Conservation (phyloP, 2,329 filamentous ascomycete species). For the Aspergillus sclerotialis region DNA sequence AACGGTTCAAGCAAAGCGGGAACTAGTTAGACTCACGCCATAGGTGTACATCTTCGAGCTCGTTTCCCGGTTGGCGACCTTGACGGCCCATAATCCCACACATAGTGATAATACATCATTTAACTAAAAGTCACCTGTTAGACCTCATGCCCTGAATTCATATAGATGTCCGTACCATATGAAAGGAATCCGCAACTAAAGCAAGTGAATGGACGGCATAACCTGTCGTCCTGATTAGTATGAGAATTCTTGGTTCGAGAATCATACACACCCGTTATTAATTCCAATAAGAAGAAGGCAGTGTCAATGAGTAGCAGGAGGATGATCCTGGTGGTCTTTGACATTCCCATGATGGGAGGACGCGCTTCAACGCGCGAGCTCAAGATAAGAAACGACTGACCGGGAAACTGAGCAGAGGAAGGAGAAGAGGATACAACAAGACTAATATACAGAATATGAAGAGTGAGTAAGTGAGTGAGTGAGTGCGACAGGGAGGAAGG, state of each 20-base stretch:
- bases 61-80: constrained; percentile 73
- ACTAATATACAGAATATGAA: background rate
- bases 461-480: background rate
- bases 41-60: constrained; percentile 89
- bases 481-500: background rate
- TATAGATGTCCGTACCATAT: constrained; percentile 62
- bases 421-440: background rate
- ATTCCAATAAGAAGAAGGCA: constrained; percentile 82
- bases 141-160: background rate
- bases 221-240: constrained; percentile 38
- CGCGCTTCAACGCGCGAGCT: constrained; percentile 18
- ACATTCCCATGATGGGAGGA: constrained; percentile 63
- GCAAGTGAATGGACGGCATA: constrained; percentile 86
- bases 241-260: background rate
- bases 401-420: background rate
- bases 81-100: constrained; percentile 93
- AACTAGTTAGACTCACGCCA: constrained; percentile 54
- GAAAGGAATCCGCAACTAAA: constrained; percentile 92
- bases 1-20: background rate
- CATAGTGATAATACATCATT: constrained; percentile 95
- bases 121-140: constrained; percentile 53
- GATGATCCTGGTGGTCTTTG: constrained; percentile 85
- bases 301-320: constrained; percentile 88
- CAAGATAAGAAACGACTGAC: constrained; percentile 4
- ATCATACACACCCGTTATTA: constrained; percentile 58